These are phyloP conservation scores for Mucor racemosus DNA, from an alignment of 371 early-diverging fungal species.

Conservation along the genomic window DNA sequence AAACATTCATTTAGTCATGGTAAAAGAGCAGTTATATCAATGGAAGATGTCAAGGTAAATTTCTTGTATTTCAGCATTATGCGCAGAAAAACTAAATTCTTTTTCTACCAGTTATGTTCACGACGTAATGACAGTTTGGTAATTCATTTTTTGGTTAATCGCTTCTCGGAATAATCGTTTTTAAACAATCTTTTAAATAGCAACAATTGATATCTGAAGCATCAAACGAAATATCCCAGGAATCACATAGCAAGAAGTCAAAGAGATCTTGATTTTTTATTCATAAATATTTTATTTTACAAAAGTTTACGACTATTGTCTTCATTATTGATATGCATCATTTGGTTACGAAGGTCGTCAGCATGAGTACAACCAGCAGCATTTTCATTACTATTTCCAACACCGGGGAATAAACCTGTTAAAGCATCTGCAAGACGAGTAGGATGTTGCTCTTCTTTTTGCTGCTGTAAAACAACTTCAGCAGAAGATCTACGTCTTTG, in stretches of 20 bases:
- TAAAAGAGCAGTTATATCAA: constrained; percentile 26
- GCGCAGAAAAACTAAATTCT: background rate
- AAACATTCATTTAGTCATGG: constrained; percentile 15
- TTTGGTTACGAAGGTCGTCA: constrained; percentile 36
- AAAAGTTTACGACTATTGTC: constrained; percentile 13
- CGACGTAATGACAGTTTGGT: constrained; percentile 32
- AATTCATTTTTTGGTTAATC: background rate
- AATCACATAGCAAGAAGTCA: constrained; percentile 8
- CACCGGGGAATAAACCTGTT: constrained; percentile 42
- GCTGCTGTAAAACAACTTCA: constrained; percentile 1
- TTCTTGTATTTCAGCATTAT: background rate
- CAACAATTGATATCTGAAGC: constrained; percentile 14
- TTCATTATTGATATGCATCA: constrained; percentile 29
- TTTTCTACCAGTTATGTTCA: constrained; percentile 23
- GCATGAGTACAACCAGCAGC: constrained; percentile 34
- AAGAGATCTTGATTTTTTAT: background rate
- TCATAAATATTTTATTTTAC: constrained; percentile 3
- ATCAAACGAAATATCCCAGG: constrained; percentile 23
- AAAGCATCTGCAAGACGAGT: constrained; percentile 42
- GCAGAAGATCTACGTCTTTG: constrained; percentile 18
- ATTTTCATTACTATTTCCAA: constrained; percentile 15
- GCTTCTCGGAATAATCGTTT: too few relatives aligned
- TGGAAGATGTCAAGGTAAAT: constrained; percentile 36
- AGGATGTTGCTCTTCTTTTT: background rate
- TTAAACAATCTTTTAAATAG: constrained; percentile 6